A percentile compares a stretch with the other conserved stretches of the same genome.
These are phyloP conservation scores for Fusarium nematophilum DNA, from an alignment of 2,329 filamentous ascomycete species.

Conservation along the genomic window DNA sequence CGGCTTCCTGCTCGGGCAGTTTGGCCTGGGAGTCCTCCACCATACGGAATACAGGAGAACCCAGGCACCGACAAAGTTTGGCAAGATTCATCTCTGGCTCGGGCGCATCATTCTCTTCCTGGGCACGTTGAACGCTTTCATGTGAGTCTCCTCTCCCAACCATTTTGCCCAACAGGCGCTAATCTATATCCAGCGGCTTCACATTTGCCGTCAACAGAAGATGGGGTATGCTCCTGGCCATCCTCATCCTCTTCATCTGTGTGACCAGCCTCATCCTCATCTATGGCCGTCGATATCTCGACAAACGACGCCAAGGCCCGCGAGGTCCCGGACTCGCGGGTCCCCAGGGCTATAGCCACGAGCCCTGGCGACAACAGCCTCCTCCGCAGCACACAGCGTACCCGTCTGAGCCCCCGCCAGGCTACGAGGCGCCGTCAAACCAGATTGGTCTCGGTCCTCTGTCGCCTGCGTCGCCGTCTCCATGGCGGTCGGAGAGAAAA, in stretches of 20 bases:
- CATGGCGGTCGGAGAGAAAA: conserved; percentile 43
- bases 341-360: conserved; percentile 42
- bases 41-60: conserved; percentile 65
- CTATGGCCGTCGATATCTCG: conserved; percentile 44
- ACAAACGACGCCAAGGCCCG: conserved; percentile 36
- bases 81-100: conserved; percentile 67
- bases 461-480: conserved; percentile 39
- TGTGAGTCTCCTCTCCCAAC: conserved; percentile 54
- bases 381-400: conserved; percentile 32
- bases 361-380: conserved; percentile 46
- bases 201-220: conserved; percentile 63
- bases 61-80: conserved; percentile 60
- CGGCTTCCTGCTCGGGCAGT: conserved; percentile 63
- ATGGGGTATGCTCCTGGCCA: conserved; percentile 61
- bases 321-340: conserved; percentile 26
- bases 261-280: conserved; percentile 54
- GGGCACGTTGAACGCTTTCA: conserved; percentile 66
- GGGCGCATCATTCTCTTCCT: conserved; percentile 65
- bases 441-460: conserved; percentile 45
- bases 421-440: conserved; percentile 49
- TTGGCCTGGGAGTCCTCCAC: conserved; percentile 65
- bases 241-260: conserved; percentile 57
- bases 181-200: conserved; percentile 60
- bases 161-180: neutral
- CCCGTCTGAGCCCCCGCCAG: conserved; percentile 47